Evolutionary conservation across 1,284 basidiomycete species (phyloP).

Genomic region (Leccinum glutinopallens): DNA sequence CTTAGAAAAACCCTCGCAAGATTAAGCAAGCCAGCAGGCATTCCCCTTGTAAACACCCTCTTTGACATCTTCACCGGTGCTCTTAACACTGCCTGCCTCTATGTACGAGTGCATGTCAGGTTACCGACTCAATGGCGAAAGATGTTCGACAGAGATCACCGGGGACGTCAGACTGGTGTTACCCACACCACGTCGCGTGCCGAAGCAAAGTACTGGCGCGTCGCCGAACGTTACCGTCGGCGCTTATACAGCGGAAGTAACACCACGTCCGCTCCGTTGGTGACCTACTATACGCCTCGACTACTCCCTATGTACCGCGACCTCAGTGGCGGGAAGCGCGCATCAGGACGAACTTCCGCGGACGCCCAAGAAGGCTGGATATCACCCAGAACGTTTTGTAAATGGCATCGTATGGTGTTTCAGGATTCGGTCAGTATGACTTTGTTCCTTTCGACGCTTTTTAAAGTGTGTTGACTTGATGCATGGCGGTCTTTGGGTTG

Average conservation of each 20-base stretch:
- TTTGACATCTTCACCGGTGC: constrained; percentile 17
- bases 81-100: constrained; percentile 24
- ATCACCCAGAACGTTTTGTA: constrained; percentile 38
- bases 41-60: constrained; percentile 12
- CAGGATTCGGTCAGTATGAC: constrained; percentile 35
- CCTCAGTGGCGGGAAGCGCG: constrained; percentile 1
- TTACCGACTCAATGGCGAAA: constrained; percentile 19
- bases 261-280: constrained; percentile 18
- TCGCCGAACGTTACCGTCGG: constrained; percentile 29
- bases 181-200: constrained; percentile 27
- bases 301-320: constrained; percentile 35
- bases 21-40: neutral
- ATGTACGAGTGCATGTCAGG: constrained; percentile 15
- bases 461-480: neutral
- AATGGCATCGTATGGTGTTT: constrained; percentile 46
- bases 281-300: constrained; percentile 33
- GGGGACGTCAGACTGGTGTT: constrained; percentile 5
- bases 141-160: neutral
- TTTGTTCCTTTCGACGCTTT: neutral
- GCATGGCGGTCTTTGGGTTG: neutral
- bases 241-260: constrained; percentile 32
- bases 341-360: neutral
- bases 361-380: constrained; percentile 22
- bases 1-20: constrained; percentile 17
- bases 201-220: constrained; percentile 37